Conservation (phyloP, 257 asterid species). For the Cordia subcordata region DNA sequence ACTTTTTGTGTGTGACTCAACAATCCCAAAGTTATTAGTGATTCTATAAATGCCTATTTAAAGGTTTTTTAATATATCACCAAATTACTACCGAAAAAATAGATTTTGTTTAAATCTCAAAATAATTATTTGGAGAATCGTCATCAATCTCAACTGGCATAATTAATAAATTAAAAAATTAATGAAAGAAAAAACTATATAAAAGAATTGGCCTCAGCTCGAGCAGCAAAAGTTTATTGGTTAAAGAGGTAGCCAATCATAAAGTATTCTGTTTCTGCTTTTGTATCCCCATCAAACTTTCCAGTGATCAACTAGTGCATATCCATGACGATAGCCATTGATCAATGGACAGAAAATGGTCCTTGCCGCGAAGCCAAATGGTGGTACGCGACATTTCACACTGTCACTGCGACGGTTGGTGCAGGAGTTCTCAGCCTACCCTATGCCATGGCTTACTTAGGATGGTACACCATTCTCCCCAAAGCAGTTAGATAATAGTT, state of each 20-base stretch:
- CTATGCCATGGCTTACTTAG: conserved; percentile 74
- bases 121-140: no score
- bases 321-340: background rate
- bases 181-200: background rate
- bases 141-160: no score
- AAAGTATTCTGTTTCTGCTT: background rate
- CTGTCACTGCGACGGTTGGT: conserved; percentile 73
- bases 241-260: background rate
- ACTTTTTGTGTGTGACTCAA: no score
- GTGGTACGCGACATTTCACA: conserved; percentile 72
- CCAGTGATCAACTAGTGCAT: background rate
- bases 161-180: no score
- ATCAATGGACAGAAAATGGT: conserved; percentile 36
- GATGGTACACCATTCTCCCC: conserved; percentile 39
- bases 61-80: no score
- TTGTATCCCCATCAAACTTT: background rate
- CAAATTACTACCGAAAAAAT: no score
- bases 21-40: no score
- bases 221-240: background rate
- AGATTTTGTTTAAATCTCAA: no score
- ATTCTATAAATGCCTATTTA: no score
- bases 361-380: conserved; percentile 51
- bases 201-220: background rate
- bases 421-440: conserved; percentile 77
- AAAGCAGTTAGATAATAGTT: no score